Percentiles rank a stretch among this genome's conserved stretches.
Evolutionary conservation across 129 eudicot species (phyloP).

Genomic region (Artemisia annua): DNA sequence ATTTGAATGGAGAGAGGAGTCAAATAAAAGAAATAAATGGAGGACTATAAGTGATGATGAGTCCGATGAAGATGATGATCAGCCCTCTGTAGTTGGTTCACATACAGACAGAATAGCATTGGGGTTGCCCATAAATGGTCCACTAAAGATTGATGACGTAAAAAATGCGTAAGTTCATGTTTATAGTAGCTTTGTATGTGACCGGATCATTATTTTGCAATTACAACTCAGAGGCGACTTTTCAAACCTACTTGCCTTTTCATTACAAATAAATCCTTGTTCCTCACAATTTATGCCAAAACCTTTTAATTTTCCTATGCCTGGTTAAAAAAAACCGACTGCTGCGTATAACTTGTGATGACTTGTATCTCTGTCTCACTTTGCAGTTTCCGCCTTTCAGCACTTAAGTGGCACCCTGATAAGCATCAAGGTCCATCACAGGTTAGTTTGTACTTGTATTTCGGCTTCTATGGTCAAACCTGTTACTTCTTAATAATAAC

Average conservation of each 20-base stretch:
- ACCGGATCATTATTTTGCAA: background rate
- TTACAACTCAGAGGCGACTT: background rate
- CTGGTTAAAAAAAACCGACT: too few species aligned
- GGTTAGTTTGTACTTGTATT: slow-evolving; percentile 45
- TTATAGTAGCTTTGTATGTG: background rate
- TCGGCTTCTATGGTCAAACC: background rate
- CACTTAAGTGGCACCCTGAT: slow-evolving; percentile 98
- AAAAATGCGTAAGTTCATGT: slow-evolving; percentile 79
- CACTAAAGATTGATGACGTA: slow-evolving; percentile 74
- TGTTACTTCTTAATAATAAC: background rate
- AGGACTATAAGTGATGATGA: slow-evolving; percentile 47
- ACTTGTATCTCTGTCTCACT: background rate
- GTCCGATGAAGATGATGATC: slow-evolving; percentile 35
- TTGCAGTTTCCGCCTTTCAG: slow-evolving; percentile 89
- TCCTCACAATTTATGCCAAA: too few species aligned
- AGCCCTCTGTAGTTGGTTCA: slow-evolving; percentile 45
- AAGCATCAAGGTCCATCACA: slow-evolving; percentile 81
- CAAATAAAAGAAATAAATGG: slow-evolving; percentile 39
- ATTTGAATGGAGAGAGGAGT: slow-evolving; percentile 59
- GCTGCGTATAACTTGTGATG: background rate
- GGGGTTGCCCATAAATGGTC: slow-evolving; percentile 73
- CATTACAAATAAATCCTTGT: background rate
- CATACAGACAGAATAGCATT: slow-evolving; percentile 63
- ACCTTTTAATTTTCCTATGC: too few species aligned
- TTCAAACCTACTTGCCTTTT: background rate